Conservation (phyloP, 2,329 filamentous ascomycete genomes). For the Fusarium keratoplasticum region DNA sequence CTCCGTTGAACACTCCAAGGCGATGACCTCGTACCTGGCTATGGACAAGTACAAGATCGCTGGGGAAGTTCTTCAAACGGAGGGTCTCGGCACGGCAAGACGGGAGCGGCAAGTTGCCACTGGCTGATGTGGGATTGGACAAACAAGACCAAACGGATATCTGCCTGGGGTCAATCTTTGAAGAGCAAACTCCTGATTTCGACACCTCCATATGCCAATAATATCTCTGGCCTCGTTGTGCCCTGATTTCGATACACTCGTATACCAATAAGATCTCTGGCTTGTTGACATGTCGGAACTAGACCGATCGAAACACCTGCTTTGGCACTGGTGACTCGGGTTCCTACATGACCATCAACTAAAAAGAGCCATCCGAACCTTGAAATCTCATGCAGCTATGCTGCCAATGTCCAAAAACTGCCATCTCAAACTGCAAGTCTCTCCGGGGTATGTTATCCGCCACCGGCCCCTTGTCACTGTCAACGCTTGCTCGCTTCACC, state of each 20-base stretch:
- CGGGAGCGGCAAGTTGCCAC: slow-evolving; percentile 26
- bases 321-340: slow-evolving; percentile 12
- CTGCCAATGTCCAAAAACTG: background rate
- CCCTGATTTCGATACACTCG: background rate
- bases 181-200: background rate
- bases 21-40: background rate
- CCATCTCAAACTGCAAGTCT: slow-evolving; percentile 18
- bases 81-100: slow-evolving; percentile 32
- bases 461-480: slow-evolving; percentile 10
- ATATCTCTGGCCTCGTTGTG: background rate
- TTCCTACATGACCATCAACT: slow-evolving; percentile 27
- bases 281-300: slow-evolving; percentile 4
- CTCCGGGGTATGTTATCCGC: slow-evolving; percentile 2
- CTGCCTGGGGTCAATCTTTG: slow-evolving; percentile 16
- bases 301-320: slow-evolving; percentile 20
- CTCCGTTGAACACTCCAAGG: slow-evolving; percentile 9
- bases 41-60: background rate
- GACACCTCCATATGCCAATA: background rate
- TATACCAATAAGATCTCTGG: background rate
- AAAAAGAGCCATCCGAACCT: slow-evolving; percentile 2
- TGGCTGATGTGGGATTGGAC: slow-evolving; percentile 2
- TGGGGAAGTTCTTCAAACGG: slow-evolving; percentile 7
- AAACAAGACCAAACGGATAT: slow-evolving; percentile 29
- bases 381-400: slow-evolving; percentile 3
- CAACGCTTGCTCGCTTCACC: background rate